phyloP scores from a whole-genome alignment of 1,139 yeast genomes.

The Candida pseudocylindracea region DNA sequence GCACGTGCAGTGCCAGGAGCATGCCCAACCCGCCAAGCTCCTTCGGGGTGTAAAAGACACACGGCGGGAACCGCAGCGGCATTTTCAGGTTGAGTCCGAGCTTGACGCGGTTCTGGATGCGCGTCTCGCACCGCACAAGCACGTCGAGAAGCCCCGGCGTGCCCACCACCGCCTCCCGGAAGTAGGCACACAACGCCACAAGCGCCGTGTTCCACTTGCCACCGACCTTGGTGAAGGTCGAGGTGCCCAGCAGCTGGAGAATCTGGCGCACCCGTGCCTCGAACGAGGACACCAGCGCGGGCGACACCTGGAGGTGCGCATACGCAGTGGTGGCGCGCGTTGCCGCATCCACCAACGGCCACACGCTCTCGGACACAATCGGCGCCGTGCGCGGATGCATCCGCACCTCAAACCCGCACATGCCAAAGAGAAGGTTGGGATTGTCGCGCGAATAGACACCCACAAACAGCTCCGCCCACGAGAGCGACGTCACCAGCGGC shows the following conservation, averaged over 20 bases:
- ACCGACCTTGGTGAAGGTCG: conserved; percentile 87
- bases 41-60: conserved; percentile 92
- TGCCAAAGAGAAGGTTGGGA: conserved; percentile 66
- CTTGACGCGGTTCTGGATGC: conserved; percentile 84
- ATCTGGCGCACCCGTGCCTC: conserved; percentile 75
- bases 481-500: conserved; percentile 40
- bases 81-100: conserved; percentile 91
- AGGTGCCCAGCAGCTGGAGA: conserved; percentile 87
- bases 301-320: conserved; percentile 70
- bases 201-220: conserved; percentile 94
- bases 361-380: conserved; percentile 53
- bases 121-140: conserved; percentile 79
- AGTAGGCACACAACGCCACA: conserved; percentile 70
- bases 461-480: conserved; percentile 67
- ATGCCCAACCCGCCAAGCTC: conserved; percentile 95
- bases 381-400: conserved; percentile 55
- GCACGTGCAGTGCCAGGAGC: conserved; percentile 90
- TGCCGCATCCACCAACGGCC: conserved; percentile 60
- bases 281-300: conserved; percentile 59
- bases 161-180: conserved; percentile 78
- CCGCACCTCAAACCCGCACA: conserved; percentile 92
- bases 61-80: conserved; percentile 98
- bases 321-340: conserved; percentile 79
- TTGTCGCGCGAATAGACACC: conserved; percentile 84
- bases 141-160: conserved; percentile 63